phyloP scores from a whole-genome alignment of 179 eudicot species.

The Spinacia oleracea region DNA sequence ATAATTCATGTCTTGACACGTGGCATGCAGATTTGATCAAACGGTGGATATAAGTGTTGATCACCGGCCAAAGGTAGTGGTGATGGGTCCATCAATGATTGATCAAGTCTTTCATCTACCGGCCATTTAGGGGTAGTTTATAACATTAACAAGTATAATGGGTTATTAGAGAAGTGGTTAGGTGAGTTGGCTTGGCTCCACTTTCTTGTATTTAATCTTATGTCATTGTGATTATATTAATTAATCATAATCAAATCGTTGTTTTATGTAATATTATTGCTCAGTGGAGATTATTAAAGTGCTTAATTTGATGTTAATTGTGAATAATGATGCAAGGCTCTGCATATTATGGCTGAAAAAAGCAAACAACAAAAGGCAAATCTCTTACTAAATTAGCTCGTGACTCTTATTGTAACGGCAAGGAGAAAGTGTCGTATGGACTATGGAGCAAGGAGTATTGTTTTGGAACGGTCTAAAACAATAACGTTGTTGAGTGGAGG shows the following conservation, averaged over 20 bases:
- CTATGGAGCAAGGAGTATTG: too few relatives aligned
- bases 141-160: slow-evolving; percentile 17
- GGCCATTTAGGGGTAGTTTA: slow-evolving; percentile 27
- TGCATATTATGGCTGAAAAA: neutral
- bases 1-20: slow-evolving; percentile 34
- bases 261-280: slow-evolving; percentile 8
- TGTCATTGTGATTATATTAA: slow-evolving; percentile 12
- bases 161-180: slow-evolving; percentile 33
- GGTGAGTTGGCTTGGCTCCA: slow-evolving; percentile 36
- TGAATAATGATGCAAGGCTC: neutral
- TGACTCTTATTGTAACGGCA: too few relatives aligned
- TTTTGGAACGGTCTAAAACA: too few relatives aligned
- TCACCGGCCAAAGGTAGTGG: slow-evolving; percentile 37
- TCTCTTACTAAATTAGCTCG: neutral
- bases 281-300: neutral
- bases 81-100: slow-evolving; percentile 31
- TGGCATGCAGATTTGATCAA: slow-evolving; percentile 31
- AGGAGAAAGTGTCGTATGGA: too few relatives aligned
- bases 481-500: too few relatives aligned
- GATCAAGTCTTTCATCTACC: slow-evolving; percentile 30
- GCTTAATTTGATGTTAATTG: slow-evolving; percentile 3
- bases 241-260: neutral
- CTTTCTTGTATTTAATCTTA: slow-evolving; percentile 24
- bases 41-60: slow-evolving; percentile 23
- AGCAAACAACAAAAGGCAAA: neutral